Percentiles rank a stretch among this genome's conserved stretches.
Evolutionary conservation across 106 monocot species (phyloP).

Genomic region (Allium fistulosum): DNA sequence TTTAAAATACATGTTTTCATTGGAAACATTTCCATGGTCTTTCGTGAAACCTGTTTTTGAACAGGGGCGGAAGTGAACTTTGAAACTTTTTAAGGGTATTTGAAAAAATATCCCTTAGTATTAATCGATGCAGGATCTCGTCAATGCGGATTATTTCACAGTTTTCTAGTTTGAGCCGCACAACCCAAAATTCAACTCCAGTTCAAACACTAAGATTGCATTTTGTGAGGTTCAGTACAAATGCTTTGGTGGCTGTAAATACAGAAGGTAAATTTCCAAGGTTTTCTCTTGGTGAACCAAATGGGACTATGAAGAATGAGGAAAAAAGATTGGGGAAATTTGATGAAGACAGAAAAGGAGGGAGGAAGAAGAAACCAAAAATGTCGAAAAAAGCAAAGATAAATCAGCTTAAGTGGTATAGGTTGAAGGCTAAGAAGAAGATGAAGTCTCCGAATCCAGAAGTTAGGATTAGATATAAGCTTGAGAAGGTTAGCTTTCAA

Average conservation of each 20-base stretch:
- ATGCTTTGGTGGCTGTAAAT: conserved; percentile 48
- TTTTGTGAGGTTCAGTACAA: conserved; percentile 21
- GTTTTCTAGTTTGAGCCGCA: too few relatives aligned
- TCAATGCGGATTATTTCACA: too few relatives aligned
- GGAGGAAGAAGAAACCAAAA: conserved; percentile 25
- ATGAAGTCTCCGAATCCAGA: conserved; percentile 92
- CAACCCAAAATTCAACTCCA: too few relatives aligned
- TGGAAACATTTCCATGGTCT: too few relatives aligned
- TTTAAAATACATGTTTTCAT: too few relatives aligned
- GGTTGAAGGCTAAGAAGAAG: conserved; percentile 88
- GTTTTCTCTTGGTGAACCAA: conserved; percentile 41
- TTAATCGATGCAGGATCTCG: too few relatives aligned
- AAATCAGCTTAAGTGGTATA: conserved; percentile 80
- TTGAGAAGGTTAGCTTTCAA: conserved; percentile 53
- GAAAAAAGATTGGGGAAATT: conserved; percentile 15
- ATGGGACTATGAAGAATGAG: conserved; percentile 13
- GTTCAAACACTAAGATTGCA: conserved; percentile 5
- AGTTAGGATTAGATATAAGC: conserved; percentile 89
- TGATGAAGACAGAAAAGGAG: conserved; percentile 17
- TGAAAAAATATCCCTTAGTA: too few relatives aligned
- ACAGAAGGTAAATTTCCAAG: conserved; percentile 37
- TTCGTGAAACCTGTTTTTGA: too few relatives aligned
- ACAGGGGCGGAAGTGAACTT: too few relatives aligned
- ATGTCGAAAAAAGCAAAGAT: conserved; percentile 76
- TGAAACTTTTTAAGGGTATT: too few relatives aligned